A percentile compares a stretch with the other conserved stretches of the same genome.
phyloP scores from a whole-genome alignment of 345 rosid genomes.

The Isatis tinctoria region DNA sequence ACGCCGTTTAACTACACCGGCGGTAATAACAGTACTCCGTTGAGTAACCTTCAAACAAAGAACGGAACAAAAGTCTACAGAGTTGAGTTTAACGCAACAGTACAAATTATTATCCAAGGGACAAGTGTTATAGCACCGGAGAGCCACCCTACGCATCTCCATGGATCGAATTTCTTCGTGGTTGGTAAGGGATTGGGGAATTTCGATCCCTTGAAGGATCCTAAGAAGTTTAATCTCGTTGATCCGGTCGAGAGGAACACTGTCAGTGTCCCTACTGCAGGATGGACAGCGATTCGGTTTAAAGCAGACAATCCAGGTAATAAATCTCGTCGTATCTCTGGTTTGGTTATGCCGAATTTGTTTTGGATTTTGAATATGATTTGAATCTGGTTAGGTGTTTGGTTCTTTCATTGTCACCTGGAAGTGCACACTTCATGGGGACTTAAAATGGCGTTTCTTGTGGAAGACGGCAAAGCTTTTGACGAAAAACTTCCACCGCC shows the following conservation, averaged over 20 bases:
- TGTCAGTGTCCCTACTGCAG: slow-evolving; percentile 61
- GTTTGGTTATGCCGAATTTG: background rate
- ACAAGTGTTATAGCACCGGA: slow-evolving; percentile 65
- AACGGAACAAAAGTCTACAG: slow-evolving; percentile 62
- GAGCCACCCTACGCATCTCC: slow-evolving; percentile 70
- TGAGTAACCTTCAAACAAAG: slow-evolving; percentile 42
- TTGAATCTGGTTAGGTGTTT: slow-evolving; percentile 43
- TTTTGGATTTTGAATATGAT: background rate
- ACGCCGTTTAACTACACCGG: slow-evolving; percentile 57
- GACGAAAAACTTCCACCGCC: slow-evolving; percentile 59
- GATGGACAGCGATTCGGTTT: slow-evolving; percentile 79
- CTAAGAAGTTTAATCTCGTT: slow-evolving; percentile 57
- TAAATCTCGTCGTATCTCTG: background rate
- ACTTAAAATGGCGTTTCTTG: slow-evolving; percentile 80
- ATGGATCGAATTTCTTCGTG: slow-evolving; percentile 63
- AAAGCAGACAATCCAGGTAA: slow-evolving; percentile 80
- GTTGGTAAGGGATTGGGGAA: slow-evolving; percentile 70
- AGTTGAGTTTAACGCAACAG: slow-evolving; percentile 55
- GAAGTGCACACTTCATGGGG: slow-evolving; percentile 90
- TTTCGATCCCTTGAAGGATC: slow-evolving; percentile 51
- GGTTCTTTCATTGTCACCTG: slow-evolving; percentile 83
- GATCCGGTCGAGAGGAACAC: slow-evolving; percentile 88
- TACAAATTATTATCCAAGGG: slow-evolving; percentile 67
- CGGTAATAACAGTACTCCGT: background rate
- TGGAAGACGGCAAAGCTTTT: slow-evolving; percentile 61